Percentiles rank a stretch among this genome's conserved stretches.
These are phyloP conservation scores for Porpolomopsis calyptriformis DNA, from an alignment of 768 basidiomycete species.

Conservation along the genomic window DNA sequence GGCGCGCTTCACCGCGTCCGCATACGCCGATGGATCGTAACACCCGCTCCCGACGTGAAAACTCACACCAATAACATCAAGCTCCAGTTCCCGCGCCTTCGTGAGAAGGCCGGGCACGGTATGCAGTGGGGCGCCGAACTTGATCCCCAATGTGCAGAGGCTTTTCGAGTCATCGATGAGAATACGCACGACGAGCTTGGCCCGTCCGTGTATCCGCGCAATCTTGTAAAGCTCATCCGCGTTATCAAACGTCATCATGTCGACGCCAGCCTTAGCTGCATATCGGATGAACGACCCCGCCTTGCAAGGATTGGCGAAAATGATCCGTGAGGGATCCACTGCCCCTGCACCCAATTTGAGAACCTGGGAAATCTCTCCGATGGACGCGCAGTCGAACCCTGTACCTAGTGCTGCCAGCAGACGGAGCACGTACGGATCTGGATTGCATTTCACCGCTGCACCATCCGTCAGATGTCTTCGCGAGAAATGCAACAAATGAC, in stretches of 20 bases:
- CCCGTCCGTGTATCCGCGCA: constrained; percentile 64
- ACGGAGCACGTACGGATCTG: constrained; percentile 88
- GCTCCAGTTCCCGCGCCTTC: constrained; percentile 64
- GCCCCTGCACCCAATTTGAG: constrained; percentile 65
- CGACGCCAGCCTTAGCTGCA: constrained; percentile 68
- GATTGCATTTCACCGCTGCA: constrained; percentile 94
- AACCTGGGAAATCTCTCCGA: constrained; percentile 81
- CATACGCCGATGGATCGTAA: constrained; percentile 84
- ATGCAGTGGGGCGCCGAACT: constrained; percentile 87
- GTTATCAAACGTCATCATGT: constrained; percentile 98
- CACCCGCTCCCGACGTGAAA: constrained; percentile 98
- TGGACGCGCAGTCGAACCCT: constrained; percentile 97
- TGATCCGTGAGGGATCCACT: constrained; percentile 71
- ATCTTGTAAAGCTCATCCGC: constrained; percentile 93
- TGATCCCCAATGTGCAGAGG: constrained; percentile 85
- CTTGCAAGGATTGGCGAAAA: constrained; percentile 99
- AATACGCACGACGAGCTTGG: constrained; percentile 87
- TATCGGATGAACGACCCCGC: constrained; percentile 85
- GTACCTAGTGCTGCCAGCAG: constrained; percentile 82
- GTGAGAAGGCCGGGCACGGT: constrained; percentile 70
- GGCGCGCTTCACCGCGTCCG: constrained; percentile 80
- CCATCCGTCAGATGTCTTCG: constrained; percentile 12
- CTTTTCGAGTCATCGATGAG: constrained; percentile 97
- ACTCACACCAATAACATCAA: constrained; percentile 88
- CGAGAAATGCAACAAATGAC: constrained; percentile 20